These are phyloP conservation scores for Wickerhamiella brachini DNA, from an alignment of 805 yeast genomes.

Conservation along the genomic window DNA sequence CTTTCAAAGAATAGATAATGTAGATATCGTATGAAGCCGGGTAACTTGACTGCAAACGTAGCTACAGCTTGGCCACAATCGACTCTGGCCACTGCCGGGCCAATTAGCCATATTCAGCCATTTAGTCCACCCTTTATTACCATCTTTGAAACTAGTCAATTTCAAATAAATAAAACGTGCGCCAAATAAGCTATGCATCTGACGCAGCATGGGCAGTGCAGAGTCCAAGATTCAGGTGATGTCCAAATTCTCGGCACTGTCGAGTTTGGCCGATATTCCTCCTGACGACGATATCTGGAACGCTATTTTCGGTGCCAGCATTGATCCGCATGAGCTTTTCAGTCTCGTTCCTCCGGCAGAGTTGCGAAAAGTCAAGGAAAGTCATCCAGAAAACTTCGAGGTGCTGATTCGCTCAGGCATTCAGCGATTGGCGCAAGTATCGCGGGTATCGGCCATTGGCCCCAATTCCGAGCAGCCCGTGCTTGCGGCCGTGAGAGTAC, in stretches of 20 bases:
- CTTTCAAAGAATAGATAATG: too few species aligned
- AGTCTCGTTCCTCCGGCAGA: constrained; percentile 44
- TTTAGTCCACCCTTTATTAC: too few species aligned
- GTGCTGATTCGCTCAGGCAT: constrained; percentile 34
- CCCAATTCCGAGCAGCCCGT: constrained; percentile 25
- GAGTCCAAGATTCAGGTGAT: constrained; percentile 52
- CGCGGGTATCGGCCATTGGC: constrained; percentile 19
- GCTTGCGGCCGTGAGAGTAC: constrained; percentile 47
- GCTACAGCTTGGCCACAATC: too few species aligned
- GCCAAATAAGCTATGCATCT: too few species aligned
- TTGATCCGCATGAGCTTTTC: constrained; percentile 42
- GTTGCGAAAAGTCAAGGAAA: constrained; percentile 43
- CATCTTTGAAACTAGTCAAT: too few species aligned
- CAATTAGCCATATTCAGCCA: too few species aligned
- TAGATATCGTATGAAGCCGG: too few species aligned
- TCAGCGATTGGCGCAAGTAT: constrained; percentile 23
- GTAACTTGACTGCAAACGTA: too few species aligned
- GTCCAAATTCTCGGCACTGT: constrained; percentile 44
- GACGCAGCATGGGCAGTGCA: constrained; percentile 47
- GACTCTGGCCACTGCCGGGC: too few species aligned
- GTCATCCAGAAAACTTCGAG: constrained; percentile 44
- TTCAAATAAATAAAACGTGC: too few species aligned
- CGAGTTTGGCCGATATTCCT: constrained; percentile 22
- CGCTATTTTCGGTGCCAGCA: constrained; percentile 37
- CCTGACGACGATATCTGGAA: constrained; percentile 24